Evolutionary conservation across 2,329 filamentous ascomycete species (phyloP).

Genomic region (Apiospora aurea): DNA sequence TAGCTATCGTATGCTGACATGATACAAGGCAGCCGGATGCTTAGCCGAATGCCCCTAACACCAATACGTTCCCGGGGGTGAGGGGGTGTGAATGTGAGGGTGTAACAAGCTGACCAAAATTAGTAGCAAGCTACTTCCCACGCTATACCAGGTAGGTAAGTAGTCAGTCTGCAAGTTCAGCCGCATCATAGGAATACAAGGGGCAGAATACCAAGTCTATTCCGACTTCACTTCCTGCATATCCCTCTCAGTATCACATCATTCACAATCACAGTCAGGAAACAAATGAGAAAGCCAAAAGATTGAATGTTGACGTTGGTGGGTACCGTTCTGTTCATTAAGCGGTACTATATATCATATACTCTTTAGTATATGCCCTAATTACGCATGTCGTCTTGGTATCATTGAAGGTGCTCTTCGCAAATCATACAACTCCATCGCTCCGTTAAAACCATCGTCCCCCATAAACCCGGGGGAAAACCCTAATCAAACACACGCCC

Average conservation of each 20-base stretch:
- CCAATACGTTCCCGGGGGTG: not conserved
- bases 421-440: slow-evolving; percentile 18
- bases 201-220: not conserved
- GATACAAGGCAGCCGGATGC: not conserved
- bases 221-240: not conserved
- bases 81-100: not conserved
- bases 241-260: no score
- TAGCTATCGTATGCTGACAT: not conserved
- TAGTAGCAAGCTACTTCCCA: not conserved
- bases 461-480: not conserved
- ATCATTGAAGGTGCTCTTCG: not conserved
- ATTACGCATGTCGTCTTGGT: slow-evolving; percentile 21
- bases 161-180: not conserved
- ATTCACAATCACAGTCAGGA: not conserved
- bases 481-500: slow-evolving; percentile 4
- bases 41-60: slow-evolving; percentile 5
- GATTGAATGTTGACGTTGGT: not conserved
- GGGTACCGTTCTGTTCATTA: slow-evolving; percentile 2
- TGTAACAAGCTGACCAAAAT: not conserved
- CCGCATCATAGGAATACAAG: not conserved
- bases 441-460: not conserved
- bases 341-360: slow-evolving; percentile 7
- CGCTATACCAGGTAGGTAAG: not conserved
- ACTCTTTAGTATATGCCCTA: not conserved
- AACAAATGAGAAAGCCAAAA: not conserved